Evolutionary conservation across 257 asterid species (phyloP).

Genomic region (Solanum boliviense): DNA sequence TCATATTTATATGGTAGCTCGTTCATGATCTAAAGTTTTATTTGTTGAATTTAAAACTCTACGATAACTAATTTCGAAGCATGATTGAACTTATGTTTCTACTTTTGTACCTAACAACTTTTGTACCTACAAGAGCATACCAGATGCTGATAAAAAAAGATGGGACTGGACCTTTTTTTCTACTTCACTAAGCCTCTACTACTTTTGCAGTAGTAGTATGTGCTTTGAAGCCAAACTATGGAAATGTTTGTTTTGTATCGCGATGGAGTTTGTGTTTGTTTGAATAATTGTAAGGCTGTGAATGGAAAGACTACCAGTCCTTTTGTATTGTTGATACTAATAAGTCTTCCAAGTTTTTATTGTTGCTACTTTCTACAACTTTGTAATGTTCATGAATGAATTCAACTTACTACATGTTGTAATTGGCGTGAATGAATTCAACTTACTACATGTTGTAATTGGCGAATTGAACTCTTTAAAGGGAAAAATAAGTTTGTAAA

Average conservation of each 20-base stretch:
- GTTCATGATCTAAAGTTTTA: neutral
- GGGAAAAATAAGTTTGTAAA: neutral
- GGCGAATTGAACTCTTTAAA: neutral
- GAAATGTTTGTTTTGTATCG: too few relatives aligned
- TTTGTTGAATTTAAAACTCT: neutral
- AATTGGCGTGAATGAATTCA: too few relatives aligned
- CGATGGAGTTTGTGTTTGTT: neutral
- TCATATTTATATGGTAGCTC: neutral
- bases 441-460: too few relatives aligned
- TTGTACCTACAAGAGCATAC: too few relatives aligned
- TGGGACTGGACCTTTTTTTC: too few relatives aligned
- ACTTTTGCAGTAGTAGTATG: too few relatives aligned
- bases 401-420: neutral
- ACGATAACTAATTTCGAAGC: neutral
- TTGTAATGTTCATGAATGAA: neutral
- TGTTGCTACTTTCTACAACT: neutral
- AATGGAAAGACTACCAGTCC: neutral
- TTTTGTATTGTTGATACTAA: neutral
- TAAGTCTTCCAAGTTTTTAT: neutral
- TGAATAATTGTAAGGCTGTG: neutral
- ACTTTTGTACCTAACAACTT: too few relatives aligned
- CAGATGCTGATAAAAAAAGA: too few relatives aligned
- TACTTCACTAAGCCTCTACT: too few relatives aligned
- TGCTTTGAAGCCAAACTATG: too few relatives aligned
- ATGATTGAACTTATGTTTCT: too few relatives aligned